A percentile compares a stretch with the other conserved stretches of the same genome.
Conservation (phyloP, 192 early-diverging fungal species). For the Podila minutissima region DNA sequence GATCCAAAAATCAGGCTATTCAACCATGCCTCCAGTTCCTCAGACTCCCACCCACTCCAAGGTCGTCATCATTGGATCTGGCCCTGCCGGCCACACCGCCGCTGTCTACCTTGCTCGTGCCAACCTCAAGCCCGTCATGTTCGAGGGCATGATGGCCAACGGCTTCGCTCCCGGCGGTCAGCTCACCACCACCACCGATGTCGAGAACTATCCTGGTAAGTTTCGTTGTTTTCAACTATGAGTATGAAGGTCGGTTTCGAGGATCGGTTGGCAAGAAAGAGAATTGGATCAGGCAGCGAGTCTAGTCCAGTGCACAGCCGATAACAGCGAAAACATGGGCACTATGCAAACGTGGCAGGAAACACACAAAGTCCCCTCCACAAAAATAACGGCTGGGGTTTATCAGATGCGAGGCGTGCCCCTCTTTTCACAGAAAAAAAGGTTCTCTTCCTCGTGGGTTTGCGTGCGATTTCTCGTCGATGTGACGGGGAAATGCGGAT, state of each 20-base stretch:
- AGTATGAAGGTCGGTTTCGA: background rate
- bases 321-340: too few relatives aligned
- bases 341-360: too few relatives aligned
- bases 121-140: constrained; percentile 92
- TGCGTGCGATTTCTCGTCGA: too few relatives aligned
- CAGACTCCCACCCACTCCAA: constrained; percentile 56
- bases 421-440: too few relatives aligned
- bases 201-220: constrained; percentile 91
- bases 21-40: constrained; percentile 43
- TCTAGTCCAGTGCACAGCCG: too few relatives aligned
- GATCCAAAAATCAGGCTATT: constrained; percentile 12
- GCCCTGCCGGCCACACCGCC: constrained; percentile 97
- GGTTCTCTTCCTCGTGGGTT: too few relatives aligned
- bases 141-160: constrained; percentile 96
- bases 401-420: too few relatives aligned
- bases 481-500: too few relatives aligned
- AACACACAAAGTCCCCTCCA: too few relatives aligned
- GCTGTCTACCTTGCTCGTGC: constrained; percentile 96
- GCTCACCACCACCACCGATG: constrained; percentile 96
- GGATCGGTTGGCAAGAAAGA: too few relatives aligned
- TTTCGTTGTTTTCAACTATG: background rate
- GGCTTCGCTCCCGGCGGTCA: constrained; percentile 72
- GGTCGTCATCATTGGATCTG: constrained; percentile 87
- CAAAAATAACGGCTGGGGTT: too few relatives aligned
- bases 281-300: too few relatives aligned